Evolutionary conservation across 1,284 basidiomycete species (phyloP).

Genomic region (Trichosporon ovoides): DNA sequence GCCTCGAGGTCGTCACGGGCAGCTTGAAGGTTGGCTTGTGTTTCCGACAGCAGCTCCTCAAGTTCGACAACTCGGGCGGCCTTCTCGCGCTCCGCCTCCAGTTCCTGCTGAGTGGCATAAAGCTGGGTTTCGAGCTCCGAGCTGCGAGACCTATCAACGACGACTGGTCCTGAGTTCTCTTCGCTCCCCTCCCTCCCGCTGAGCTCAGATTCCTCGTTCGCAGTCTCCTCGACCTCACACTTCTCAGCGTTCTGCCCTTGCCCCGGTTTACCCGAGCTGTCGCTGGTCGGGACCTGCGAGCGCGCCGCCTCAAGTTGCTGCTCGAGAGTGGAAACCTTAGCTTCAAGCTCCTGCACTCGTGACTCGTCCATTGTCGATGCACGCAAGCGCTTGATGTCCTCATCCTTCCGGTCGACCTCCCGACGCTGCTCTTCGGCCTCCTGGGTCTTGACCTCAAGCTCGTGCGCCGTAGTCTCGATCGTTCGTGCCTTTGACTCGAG

Average conservation of each 20-base stretch:
- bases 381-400: conserved; percentile 4
- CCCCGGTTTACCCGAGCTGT: conserved; percentile 17
- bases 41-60: not conserved
- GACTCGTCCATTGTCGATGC: not conserved
- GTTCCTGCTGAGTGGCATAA: conserved; percentile 3
- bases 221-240: conserved; percentile 22
- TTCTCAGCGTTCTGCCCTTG: conserved; percentile 24
- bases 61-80: conserved; percentile 7
- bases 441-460: not conserved
- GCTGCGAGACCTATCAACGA: no score
- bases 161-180: conserved; percentile 15
- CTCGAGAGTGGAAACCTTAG: conserved; percentile 22
- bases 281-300: conserved; percentile 8
- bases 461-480: not conserved
- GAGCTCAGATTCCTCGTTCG: not conserved
- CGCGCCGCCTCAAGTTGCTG: conserved; percentile 16
- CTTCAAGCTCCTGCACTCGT: conserved; percentile 3
- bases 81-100: conserved; percentile 13
- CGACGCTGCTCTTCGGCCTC: conserved; percentile 4
- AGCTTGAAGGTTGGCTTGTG: not conserved
- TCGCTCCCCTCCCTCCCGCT: conserved; percentile 20
- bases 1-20: not conserved
- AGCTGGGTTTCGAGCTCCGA: not conserved
- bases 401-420: not conserved
- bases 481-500: not conserved